Base-by-base conservation (phyloP, 768 basidiomycete genomes). In the Tephrocybe sp. region DNA sequence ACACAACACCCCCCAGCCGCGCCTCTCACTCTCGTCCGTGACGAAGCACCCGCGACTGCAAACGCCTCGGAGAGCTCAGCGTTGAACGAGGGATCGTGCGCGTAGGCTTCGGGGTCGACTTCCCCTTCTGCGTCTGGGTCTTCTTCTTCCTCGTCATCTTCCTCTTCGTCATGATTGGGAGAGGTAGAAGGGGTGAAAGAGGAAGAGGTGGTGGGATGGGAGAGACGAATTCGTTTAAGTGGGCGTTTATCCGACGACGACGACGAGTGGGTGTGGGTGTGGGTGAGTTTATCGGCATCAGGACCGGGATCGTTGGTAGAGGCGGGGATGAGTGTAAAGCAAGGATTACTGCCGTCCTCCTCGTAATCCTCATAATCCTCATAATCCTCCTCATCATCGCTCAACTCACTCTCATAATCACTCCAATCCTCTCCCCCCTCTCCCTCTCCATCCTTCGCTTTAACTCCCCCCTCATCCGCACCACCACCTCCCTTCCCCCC, bases 101-200 rank as follows among this genome's bases (percentile, higher is more conserved):
- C 49, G 7, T 61, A 66, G 6, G 67, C 63, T 47, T 68, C 68
- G 19, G 67, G 62, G 16, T 68, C 68, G 9, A 60, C 55, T 43
- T 67, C 69, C 24, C 64, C 64, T 44, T 65, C 68, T n/a, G 65
- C 68, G 18, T 67, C 66, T 1, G 57, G 60, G 42, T 67, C 66
- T 34, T 61, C 57, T 16, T 64, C 61, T 3, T 53, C 54, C n/a
- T 58, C 57, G 3, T 43, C 36, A 1, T 38, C 29, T 34, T 34
- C 27, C 27, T 29, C 6, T 5, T 5, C 5, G 27, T 5, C 6
- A 11, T 5, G 5, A 5, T 29, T 5, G 27, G 27, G 27, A 5
- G 5, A 11, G 5, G 27, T 5, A 5, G 5, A 5, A 5, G 27
- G 27, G 27, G 5, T 5, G 5, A 29, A 11, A 5, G 33, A 34